phyloP scores from a whole-genome alignment of 257 asterid genomes.

The Penstemon davidsonii region DNA sequence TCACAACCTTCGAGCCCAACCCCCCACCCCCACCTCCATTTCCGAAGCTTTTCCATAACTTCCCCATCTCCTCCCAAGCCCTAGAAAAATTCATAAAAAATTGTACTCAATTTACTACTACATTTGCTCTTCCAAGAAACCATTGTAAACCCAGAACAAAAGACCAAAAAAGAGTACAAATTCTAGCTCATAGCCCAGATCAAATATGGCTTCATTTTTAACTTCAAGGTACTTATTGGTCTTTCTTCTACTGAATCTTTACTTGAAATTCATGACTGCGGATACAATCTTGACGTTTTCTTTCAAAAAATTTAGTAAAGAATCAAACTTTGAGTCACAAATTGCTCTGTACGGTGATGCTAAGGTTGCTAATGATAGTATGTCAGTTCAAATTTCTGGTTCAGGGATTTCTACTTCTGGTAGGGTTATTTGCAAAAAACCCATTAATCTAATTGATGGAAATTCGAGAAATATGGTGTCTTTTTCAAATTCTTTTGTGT shows the following conservation, averaged over 20 bases:
- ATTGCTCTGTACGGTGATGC: slow-evolving; percentile 78
- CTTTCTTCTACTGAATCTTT: slow-evolving; percentile 47
- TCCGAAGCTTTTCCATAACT: slow-evolving; percentile 38
- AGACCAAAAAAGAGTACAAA: slow-evolving; percentile 25
- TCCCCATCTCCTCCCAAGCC: slow-evolving; percentile 38
- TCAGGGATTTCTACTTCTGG: slow-evolving; percentile 54
- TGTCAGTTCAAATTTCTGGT: slow-evolving; percentile 62
- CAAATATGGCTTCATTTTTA: slow-evolving; percentile 55
- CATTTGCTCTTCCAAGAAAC: slow-evolving; percentile 47
- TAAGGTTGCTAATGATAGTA: slow-evolving; percentile 42
- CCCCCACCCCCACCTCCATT: slow-evolving; percentile 36
- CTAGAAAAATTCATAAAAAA: slow-evolving; percentile 32
- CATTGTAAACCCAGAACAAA: slow-evolving; percentile 39
- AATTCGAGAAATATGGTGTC: slow-evolving; percentile 54
- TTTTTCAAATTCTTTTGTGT: slow-evolving; percentile 59
- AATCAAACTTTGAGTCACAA: slow-evolving; percentile 53
- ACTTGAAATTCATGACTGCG: slow-evolving; percentile 39
- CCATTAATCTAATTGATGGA: slow-evolving; percentile 50
- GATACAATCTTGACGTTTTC: slow-evolving; percentile 45
- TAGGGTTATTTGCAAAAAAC: slow-evolving; percentile 50
- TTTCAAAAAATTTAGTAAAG: slow-evolving; percentile 53
- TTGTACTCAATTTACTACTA: slow-evolving; percentile 21
- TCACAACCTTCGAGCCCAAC: slow-evolving; percentile 47
- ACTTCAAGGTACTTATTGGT: slow-evolving; percentile 55
- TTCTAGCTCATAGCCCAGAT: slow-evolving; percentile 40